A percentile compares a stretch with the other conserved stretches of the same genome.
These are phyloP conservation scores for Russula sp. DNA, from an alignment of 768 basidiomycete genomes.

Conservation along the genomic window DNA sequence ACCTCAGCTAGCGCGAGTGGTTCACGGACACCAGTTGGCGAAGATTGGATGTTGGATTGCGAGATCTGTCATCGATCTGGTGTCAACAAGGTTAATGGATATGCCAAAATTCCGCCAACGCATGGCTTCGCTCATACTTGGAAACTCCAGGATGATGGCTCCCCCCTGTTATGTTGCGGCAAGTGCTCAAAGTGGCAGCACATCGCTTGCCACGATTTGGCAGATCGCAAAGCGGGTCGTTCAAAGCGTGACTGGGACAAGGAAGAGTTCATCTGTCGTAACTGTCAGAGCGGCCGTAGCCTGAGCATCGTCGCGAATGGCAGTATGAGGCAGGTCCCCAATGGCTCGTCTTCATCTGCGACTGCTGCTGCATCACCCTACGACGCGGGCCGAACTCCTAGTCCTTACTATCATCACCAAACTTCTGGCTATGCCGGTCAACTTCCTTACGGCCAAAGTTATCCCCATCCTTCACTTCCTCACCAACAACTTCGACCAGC, in stretches of 20 bases:
- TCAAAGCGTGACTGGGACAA: slow-evolving; percentile 76
- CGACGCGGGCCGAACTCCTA: slow-evolving; percentile 12
- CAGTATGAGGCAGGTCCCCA: slow-evolving; percentile 13
- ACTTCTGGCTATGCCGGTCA: slow-evolving; percentile 10
- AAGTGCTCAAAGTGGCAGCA: slow-evolving; percentile 88
- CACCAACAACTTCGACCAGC: background rate
- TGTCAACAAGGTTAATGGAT: slow-evolving; percentile 60
- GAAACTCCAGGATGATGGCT: slow-evolving; percentile 65
- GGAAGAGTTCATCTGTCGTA: slow-evolving; percentile 77
- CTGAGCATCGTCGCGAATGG: background rate
- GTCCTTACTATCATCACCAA: slow-evolving; percentile 19
- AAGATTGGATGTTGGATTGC: slow-evolving; percentile 85
- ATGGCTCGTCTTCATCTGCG: slow-evolving; percentile 13
- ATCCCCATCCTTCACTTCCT: slow-evolving; percentile 2
- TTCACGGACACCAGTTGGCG: slow-evolving; percentile 52
- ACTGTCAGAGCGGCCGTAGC: slow-evolving; percentile 43
- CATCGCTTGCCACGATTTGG: slow-evolving; percentile 75
- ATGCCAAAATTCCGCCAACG: background rate
- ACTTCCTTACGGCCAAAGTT: slow-evolving; percentile 16
- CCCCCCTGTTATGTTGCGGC: slow-evolving; percentile 79
- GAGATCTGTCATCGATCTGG: slow-evolving; percentile 77
- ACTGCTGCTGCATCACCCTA: background rate
- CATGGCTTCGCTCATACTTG: slow-evolving; percentile 19
- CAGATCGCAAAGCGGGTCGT: slow-evolving; percentile 60
- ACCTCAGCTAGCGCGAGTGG: slow-evolving; percentile 42